A percentile compares a stretch with the other conserved stretches of the same genome.
Evolutionary conservation across 1,284 basidiomycete species (phyloP).

Genomic region (Cutaneotrichosporon sp.): DNA sequence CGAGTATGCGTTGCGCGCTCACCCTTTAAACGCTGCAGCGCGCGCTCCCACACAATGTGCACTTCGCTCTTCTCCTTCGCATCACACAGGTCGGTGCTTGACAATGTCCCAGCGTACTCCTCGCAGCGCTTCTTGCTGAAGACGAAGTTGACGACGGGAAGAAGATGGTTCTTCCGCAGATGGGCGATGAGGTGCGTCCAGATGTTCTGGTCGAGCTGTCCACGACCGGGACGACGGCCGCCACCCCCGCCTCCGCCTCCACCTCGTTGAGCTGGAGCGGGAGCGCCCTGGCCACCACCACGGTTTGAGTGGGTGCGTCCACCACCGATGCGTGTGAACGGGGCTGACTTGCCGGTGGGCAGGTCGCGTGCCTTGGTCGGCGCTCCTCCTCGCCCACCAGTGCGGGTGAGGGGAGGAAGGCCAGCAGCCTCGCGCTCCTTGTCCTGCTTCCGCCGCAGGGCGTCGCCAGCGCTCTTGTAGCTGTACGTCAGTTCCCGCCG

Average conservation of each 20-base stretch:
- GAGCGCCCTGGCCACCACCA: conserved; percentile 47
- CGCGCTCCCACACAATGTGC: conserved; percentile 91
- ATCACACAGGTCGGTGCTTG: conserved; percentile 83
- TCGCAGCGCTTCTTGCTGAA: conserved; percentile 97
- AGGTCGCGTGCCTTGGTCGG: conserved; percentile 53
- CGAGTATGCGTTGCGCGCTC: too few species aligned
- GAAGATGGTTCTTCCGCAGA: conserved; percentile 78
- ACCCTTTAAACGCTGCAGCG: conserved; percentile 89
- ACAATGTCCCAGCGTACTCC: conserved; percentile 88
- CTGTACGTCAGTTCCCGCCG: conserved; percentile 56
- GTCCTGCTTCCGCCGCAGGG: conserved; percentile 89
- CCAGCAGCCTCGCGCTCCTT: conserved; percentile 96
- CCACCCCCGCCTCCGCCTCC: conserved; percentile 58
- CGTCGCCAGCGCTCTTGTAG: conserved; percentile 86
- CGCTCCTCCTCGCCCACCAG: conserved; percentile 73
- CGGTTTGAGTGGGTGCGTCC: conserved; percentile 48
- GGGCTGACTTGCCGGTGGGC: conserved; percentile 47
- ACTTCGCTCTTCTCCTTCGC: conserved; percentile 93
- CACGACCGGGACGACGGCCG: conserved; percentile 58
- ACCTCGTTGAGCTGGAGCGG: conserved; percentile 25
- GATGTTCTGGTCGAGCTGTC: conserved; percentile 80
- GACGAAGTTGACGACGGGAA: conserved; percentile 96
- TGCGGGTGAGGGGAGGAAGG: conserved; percentile 73
- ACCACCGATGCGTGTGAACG: conserved; percentile 42
- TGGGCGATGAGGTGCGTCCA: conserved; percentile 91